A percentile compares a stretch with the other conserved stretches of the same genome.
phyloP scores from a whole-genome alignment of 441 rosid genomes.

The Corymbia calophylla region DNA sequence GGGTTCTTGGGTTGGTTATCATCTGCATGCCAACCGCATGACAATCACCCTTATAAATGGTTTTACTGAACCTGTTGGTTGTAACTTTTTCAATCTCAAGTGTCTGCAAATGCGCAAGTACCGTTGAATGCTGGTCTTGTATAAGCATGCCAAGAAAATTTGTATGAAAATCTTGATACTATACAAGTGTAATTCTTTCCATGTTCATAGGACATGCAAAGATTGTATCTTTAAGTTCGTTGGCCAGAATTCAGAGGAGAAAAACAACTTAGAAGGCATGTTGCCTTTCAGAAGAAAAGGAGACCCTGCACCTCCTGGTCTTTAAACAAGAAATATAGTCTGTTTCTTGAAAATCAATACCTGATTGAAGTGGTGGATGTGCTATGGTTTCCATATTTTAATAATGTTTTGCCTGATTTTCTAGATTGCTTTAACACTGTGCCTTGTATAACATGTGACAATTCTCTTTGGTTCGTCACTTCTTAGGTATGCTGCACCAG shows the following conservation, averaged over 20 bases:
- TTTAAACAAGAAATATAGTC: background rate
- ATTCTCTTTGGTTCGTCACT: background rate
- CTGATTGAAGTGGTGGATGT: background rate
- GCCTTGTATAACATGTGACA: background rate
- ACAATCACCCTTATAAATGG: background rate
- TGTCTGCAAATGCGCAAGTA: background rate
- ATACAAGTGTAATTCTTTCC: background rate
- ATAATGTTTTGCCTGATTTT: background rate
- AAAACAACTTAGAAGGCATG: background rate
- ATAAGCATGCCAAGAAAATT: background rate
- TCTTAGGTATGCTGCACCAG: constrained; percentile 88
- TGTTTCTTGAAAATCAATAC: background rate
- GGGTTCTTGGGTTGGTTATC: background rate
- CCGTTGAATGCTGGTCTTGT: background rate
- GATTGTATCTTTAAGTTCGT: background rate
- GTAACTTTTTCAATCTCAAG: background rate
- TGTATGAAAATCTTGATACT: background rate
- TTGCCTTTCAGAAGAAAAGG: background rate
- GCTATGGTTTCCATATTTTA: background rate
- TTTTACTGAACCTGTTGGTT: background rate
- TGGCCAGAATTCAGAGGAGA: background rate
- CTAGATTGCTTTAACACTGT: background rate
- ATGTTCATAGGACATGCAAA: background rate
- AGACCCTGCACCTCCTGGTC: background rate
- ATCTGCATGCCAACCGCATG: background rate